phyloP scores from a whole-genome alignment of 331 rosid species.

The Prunus yedoensis region DNA sequence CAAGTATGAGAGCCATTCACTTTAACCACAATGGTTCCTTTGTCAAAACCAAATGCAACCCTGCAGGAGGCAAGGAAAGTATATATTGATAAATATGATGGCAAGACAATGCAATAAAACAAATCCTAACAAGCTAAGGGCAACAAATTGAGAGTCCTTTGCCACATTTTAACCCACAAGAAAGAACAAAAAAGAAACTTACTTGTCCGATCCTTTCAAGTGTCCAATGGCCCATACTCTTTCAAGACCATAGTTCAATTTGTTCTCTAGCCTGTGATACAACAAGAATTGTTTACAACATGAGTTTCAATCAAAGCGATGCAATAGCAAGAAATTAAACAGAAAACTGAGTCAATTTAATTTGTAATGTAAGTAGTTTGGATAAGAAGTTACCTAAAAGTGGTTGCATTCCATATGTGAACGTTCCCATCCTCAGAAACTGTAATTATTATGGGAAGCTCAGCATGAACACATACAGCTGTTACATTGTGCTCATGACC shows the following conservation, averaged over 20 bases:
- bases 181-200: neutral
- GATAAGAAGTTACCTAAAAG: constrained; percentile 51
- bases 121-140: neutral
- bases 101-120: neutral
- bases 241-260: constrained; percentile 77
- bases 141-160: no score
- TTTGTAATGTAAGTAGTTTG: neutral
- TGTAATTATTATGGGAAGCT: constrained; percentile 83
- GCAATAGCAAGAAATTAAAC: neutral
- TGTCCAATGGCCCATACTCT: constrained; percentile 96
- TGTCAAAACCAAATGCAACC: constrained; percentile 18
- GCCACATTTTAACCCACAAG: no score
- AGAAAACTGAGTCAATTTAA: neutral
- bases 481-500: constrained; percentile 92
- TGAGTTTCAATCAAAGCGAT: neutral
- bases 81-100: no score
- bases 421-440: constrained; percentile 94
- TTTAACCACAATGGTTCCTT: neutral
- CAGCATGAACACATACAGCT: constrained; percentile 84
- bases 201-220: constrained; percentile 73
- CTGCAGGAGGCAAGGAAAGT: neutral
- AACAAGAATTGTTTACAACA: neutral
- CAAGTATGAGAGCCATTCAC: neutral
- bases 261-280: constrained; percentile 77
- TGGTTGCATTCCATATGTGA: constrained; percentile 84